phyloP scores from a whole-genome alignment of 768 basidiomycete species.

The Boletellus emodensis region DNA sequence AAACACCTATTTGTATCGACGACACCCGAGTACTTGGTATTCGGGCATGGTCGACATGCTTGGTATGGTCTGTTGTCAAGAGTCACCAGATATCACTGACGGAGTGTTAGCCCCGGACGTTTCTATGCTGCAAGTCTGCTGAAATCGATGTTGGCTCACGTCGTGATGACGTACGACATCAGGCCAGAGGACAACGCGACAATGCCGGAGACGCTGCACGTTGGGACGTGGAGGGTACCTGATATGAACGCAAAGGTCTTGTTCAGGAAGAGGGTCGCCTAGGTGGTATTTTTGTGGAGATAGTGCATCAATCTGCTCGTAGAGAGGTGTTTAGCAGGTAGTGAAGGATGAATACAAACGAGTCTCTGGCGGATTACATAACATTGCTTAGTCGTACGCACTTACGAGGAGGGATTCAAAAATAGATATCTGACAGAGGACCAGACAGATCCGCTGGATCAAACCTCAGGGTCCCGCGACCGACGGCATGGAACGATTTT shows the following conservation, averaged over 20 bases:
- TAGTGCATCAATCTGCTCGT: too few species aligned
- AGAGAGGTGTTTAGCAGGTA: too few species aligned
- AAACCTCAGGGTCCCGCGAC: too few species aligned
- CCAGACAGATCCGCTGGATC: too few species aligned
- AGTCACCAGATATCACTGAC: background rate
- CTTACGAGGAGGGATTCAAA: too few species aligned
- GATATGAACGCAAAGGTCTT: slow-evolving; percentile 5
- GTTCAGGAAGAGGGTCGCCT: slow-evolving; percentile 13
- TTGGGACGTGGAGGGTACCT: background rate
- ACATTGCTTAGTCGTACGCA: too few species aligned
- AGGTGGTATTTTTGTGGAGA: too few species aligned
- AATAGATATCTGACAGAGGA: too few species aligned
- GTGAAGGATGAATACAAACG: too few species aligned
- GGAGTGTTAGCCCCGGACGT: slow-evolving; percentile 21
- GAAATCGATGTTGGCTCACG: slow-evolving; percentile 45
- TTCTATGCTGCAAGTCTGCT: slow-evolving; percentile 43
- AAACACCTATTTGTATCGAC: slow-evolving; percentile 37
- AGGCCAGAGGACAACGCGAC: slow-evolving; percentile 5
- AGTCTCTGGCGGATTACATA: too few species aligned
- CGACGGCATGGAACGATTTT: too few species aligned
- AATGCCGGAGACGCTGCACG: background rate
- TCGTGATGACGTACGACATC: slow-evolving; percentile 32
- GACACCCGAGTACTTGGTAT: slow-evolving; percentile 31
- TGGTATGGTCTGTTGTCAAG: slow-evolving; percentile 20
- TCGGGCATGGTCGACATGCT: slow-evolving; percentile 33